Evolutionary conservation across 768 basidiomycete species (phyloP), one percentile per base, ranked within the genome.

Genomic region (Lepiota venenata): DNA sequence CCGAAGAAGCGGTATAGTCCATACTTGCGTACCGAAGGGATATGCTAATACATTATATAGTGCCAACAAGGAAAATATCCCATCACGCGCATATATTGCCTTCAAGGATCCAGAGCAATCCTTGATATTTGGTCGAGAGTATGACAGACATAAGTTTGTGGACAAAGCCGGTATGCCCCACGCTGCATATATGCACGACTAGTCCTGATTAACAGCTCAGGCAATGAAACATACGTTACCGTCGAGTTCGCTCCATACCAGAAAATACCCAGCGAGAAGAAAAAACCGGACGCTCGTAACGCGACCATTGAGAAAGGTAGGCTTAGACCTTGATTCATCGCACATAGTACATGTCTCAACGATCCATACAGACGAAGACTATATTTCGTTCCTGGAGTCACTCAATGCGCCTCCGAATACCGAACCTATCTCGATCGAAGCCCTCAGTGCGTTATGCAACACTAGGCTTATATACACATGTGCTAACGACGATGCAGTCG

Each of bases 201-300:
- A 21, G n/a, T 15, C 39, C 29, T 50, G 27, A 51, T 15, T 42
- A 18, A 7, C n/a, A 1, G n/a, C 18, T 4, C 60, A 96, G 96
- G 96, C 14, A 88, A 87, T 62, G 92, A 96, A 65, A 91, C 84
- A 2, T 78, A 87, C 46, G 94, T 91, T 1, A 76, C 97, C 3
- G 93, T 99, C 6, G 96, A 99, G 69, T 98, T 90, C 63, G 90
- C 97, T 0, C 93, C 94, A 4, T 91, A 88, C 58, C 94, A 93
- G 67, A 97, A 93, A 64, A 70, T 88, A 10, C 91, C 94, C 0
- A 64, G 79, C 0, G 84, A 88, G 69, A 85, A 84, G 68, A 75
- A 72, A 71, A 98, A 96, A 70, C 66, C 68, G 0, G 96, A 99
- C 62, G 80, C 79, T 35, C 76, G 93, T 20, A 87, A 85, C 60